Evolutionary conservation across 1,284 basidiomycete genomes (phyloP), one percentile per base, ranked within the genome.

Genomic region (Spongispora temasekensis): DNA sequence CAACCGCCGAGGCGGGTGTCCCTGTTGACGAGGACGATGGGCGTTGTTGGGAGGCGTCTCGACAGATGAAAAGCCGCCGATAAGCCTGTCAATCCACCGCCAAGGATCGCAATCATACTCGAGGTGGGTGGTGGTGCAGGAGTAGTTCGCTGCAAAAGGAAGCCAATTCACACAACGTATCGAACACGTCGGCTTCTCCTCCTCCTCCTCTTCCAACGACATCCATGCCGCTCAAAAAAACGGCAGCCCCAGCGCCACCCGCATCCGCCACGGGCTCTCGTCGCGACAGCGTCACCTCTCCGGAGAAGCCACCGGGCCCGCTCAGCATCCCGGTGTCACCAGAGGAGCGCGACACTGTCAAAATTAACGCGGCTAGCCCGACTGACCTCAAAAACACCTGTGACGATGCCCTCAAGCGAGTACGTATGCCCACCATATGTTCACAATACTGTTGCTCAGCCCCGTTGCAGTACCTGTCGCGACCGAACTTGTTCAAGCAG

Each of bases 351-450:
- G 90, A 93, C 55, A 77, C 79, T 27, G 82, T 95, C 70, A 91
- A 90, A 71, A 88, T 96, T 65, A 97, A 97, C 82, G 93, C 90
- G 68, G 83, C 88, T 28, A 94, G 85, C 72, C 70, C 86, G 54
- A 83, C 83, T 23, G 95, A 97, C 71, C 85, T 97, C 73, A 97
- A 97, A 80, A 88, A 89, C 68, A 88, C 95, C 15, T 90, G 92
- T 66, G 95, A 97, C 74, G 95, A 97, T 79, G 89, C 90, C 42
- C 79, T 97, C 64, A 94, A 93, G 76, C 88, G 91, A 73, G 95
- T 96, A 71, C 66, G 92, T 84, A 30, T 51, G 15, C 25, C 34
- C 31, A 23, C 2, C 25, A 42, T 15, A 27, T 15, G 32, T 59
- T 21, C 21, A 7, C 9, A 2, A 30, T n/a, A 6, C 6, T 2